Conservation (phyloP, 345 rosid species). For the Anacardium occidentale region DNA sequence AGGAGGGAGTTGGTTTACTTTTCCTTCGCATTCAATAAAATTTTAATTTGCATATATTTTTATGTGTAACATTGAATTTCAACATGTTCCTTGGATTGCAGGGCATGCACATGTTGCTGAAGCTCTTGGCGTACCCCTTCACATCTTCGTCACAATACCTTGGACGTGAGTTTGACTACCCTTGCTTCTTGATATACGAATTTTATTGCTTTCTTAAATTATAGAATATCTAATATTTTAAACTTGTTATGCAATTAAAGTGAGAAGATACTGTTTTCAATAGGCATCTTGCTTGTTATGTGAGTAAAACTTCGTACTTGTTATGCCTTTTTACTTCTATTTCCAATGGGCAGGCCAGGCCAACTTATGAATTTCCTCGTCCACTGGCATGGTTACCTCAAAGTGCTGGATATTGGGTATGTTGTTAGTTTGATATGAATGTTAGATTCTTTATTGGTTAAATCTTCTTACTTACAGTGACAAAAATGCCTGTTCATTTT, state of each 20-base stretch:
- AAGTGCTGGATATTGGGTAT: constrained; percentile 98
- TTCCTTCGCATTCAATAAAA: background rate
- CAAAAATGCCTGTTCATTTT: no score
- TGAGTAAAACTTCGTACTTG: no score
- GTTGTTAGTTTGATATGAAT: constrained; percentile 17
- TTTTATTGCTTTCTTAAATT: constrained; percentile 3
- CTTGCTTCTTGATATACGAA: constrained; percentile 9
- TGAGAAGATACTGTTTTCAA: background rate
- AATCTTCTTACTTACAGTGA: background rate
- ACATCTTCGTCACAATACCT: constrained; percentile 99
- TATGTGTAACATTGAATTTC: constrained; percentile 11
- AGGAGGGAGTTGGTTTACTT: background rate
- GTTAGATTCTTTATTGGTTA: background rate
- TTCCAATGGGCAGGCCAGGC: no score
- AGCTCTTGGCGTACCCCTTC: constrained; percentile 94
- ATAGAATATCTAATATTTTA: background rate
- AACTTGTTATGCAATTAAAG: background rate
- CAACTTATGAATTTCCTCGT: no score
- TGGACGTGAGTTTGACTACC: constrained; percentile 84
- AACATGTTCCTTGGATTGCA: constrained; percentile 33
- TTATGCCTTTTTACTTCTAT: no score
- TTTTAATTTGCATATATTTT: constrained; percentile 8
- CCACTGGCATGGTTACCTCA: constrained; percentile 94
- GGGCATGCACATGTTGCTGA: constrained; percentile 98
- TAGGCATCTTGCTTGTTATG: background rate